Percentiles rank a stretch among this genome's conserved stretches.
Conservation (phyloP, 768 basidiomycete genomes). For the Tylopilus felleus region DNA sequence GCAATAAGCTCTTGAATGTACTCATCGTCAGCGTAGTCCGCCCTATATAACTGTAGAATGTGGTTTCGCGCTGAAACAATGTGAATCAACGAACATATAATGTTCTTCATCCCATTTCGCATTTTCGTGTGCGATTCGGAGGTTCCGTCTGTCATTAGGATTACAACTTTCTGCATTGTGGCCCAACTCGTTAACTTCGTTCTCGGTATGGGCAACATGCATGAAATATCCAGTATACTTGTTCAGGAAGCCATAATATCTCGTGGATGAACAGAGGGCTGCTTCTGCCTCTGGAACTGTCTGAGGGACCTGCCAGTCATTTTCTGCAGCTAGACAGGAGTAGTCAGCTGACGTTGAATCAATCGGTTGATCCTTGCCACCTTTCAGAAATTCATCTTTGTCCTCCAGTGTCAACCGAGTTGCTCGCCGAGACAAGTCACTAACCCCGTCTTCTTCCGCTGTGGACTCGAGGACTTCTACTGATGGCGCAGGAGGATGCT, state of each 20-base stretch:
- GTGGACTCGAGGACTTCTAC: slow-evolving; percentile 58
- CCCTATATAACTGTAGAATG: slow-evolving; percentile 43
- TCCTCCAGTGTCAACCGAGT: slow-evolving; percentile 48
- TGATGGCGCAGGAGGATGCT: slow-evolving; percentile 30
- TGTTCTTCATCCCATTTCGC: slow-evolving; percentile 81
- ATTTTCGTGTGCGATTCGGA: slow-evolving; percentile 61
- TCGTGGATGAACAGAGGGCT: slow-evolving; percentile 38
- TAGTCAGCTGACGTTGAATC: slow-evolving; percentile 4
- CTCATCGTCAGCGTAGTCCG: slow-evolving; percentile 76
- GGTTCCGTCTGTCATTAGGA: slow-evolving; percentile 46
- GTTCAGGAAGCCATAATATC: slow-evolving; percentile 74
- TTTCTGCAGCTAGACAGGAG: slow-evolving; percentile 56
- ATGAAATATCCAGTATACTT: slow-evolving; percentile 72
- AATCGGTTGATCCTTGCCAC: slow-evolving; percentile 30
- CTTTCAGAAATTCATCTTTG: slow-evolving; percentile 54
- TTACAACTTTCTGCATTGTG: slow-evolving; percentile 56
- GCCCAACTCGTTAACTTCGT: slow-evolving; percentile 81
- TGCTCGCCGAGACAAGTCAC: slow-evolving; percentile 44
- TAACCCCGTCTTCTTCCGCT: slow-evolving; percentile 25
- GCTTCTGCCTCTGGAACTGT: slow-evolving; percentile 43
- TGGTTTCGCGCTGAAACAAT: neutral
- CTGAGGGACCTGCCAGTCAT: slow-evolving; percentile 80
- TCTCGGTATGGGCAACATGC: slow-evolving; percentile 69
- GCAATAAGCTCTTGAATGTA: slow-evolving; percentile 66
- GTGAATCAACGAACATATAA: slow-evolving; percentile 60